These are phyloP conservation scores for Capniomyces stellatus DNA, from an alignment of 371 early-diverging fungal species.

Conservation along the genomic window DNA sequence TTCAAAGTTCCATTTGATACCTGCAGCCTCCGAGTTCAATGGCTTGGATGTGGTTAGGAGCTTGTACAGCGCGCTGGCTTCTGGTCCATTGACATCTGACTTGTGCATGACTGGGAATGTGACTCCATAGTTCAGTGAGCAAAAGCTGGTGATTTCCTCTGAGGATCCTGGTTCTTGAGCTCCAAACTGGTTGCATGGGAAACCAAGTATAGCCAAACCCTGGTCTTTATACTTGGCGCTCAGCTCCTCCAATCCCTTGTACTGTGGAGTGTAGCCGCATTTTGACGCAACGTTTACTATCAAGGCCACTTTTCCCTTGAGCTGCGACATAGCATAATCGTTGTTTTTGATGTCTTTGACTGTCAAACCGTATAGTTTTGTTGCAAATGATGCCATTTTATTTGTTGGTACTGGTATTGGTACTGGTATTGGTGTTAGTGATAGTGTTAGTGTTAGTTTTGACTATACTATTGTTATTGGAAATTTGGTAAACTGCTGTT, in stretches of 20 bases:
- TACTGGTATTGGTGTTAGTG: no score
- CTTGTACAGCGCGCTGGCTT: constrained; percentile 50
- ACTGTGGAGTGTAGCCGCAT: constrained; percentile 86
- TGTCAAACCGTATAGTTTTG: constrained; percentile 26
- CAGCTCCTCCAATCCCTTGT: constrained; percentile 58
- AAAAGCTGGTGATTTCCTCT: constrained; percentile 48
- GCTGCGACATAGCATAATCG: constrained; percentile 29
- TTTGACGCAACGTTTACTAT: constrained; percentile 37
- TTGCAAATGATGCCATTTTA: background rate
- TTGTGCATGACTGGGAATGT: constrained; percentile 71
- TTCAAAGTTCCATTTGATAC: constrained; percentile 56
- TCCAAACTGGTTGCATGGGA: constrained; percentile 82
- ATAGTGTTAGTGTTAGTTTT: no score
- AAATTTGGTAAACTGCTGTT: no score
- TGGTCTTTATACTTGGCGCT: constrained; percentile 60
- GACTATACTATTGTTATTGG: no score
- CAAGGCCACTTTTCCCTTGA: constrained; percentile 48
- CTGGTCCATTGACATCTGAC: constrained; percentile 66
- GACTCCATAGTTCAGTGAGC: constrained; percentile 44
- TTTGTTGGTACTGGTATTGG: no score
- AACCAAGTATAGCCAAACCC: constrained; percentile 57
- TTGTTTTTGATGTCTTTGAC: constrained; percentile 31
- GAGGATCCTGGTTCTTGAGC: constrained; percentile 47
- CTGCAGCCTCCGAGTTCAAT: constrained; percentile 32
- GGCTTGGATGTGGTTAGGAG: constrained; percentile 36